Evolutionary conservation across 768 basidiomycete species (phyloP), one percentile per base, ranked within the genome.

Genomic region (Astraeus odoratus): DNA sequence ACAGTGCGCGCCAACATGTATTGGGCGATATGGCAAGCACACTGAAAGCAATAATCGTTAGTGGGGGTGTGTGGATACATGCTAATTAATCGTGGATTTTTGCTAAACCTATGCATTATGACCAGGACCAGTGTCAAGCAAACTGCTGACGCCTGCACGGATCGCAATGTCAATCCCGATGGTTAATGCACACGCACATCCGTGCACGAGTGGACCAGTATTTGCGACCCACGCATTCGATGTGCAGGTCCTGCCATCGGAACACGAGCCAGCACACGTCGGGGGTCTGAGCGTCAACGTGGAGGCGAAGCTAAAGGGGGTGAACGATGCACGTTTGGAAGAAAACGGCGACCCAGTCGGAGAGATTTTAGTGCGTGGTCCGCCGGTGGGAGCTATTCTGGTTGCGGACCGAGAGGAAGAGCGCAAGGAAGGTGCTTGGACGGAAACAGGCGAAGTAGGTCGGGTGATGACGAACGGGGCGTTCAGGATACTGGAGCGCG

Each of bases 261-360:
- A 62, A 16, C 53, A 62, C 5, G 63, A 67, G 29, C 47, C 60
- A 8, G 68, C 73, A 12, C 76, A 78, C 47, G 76, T 78, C 10
- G 93, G 92, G 4, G 82, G 91, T 3, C 93, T 94, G 2, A 76
- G 80, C n/a, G 72, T 82, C 43, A 94, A 94, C 55, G 70, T 92
- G 0, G 94, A 96, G 62, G 80, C 77, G 5, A 85, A 91, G 58
- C 71, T 97, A n/a, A 57, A 74, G 0, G 81, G 74, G 0, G 76
- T 88, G 8, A 69, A 82, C 34, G 88, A 94, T 43, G 70, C 68
- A 1, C 61, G 64, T 8, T 69, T 89, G 7, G 88, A 88, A 58
- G 64, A 54, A 2, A 87, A 85, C 2, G 73, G 52, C 2, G 83
- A 90, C 53, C 86, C 87, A 2, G 63, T 57, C 6, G 89, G 88